Evolutionary conservation across 2,329 filamentous ascomycete genomes (phyloP).

Genomic region (Phialophora expanda): DNA sequence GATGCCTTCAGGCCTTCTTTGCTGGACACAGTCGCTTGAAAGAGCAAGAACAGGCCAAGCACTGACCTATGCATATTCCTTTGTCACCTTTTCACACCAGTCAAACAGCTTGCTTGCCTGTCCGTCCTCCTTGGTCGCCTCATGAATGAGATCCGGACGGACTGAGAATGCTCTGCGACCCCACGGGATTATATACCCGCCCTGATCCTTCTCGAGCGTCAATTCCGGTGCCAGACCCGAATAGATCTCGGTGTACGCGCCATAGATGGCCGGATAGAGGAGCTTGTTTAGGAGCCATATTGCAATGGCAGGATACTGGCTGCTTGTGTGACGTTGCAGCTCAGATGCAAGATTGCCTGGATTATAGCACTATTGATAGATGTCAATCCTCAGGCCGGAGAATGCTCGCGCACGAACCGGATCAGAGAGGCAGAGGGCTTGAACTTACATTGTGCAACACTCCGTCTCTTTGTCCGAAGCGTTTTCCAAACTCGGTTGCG

Average conservation of each 20-base stretch:
- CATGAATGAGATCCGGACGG: conserved; percentile 17
- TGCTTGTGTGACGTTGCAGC: conserved; percentile 42
- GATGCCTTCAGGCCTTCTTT: neutral
- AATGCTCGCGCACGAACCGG: neutral
- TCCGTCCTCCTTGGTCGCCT: conserved; percentile 25
- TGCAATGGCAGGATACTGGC: neutral
- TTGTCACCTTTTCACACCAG: conserved; percentile 33
- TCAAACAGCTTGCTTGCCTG: conserved; percentile 29
- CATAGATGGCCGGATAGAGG: conserved; percentile 45
- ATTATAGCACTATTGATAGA: conserved; percentile 41
- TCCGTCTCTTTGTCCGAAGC: conserved; percentile 24
- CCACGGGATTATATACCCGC: conserved; percentile 55
- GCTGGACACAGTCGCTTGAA: neutral
- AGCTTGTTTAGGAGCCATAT: conserved; percentile 8
- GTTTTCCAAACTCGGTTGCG: conserved; percentile 30
- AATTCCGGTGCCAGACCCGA: conserved; percentile 53
- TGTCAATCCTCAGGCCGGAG: neutral
- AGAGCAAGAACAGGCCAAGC: neutral
- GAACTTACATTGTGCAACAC: conserved; percentile 35
- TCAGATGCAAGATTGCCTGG: conserved; percentile 51
- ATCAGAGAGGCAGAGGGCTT: neutral
- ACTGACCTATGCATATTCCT: conserved; percentile 23
- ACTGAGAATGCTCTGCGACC: conserved; percentile 42
- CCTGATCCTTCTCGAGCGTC: conserved; percentile 42
- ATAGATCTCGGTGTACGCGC: conserved; percentile 58